Base-by-base conservation (phyloP, 345 rosid species). In the Rhodamnia rubescens region DNA sequence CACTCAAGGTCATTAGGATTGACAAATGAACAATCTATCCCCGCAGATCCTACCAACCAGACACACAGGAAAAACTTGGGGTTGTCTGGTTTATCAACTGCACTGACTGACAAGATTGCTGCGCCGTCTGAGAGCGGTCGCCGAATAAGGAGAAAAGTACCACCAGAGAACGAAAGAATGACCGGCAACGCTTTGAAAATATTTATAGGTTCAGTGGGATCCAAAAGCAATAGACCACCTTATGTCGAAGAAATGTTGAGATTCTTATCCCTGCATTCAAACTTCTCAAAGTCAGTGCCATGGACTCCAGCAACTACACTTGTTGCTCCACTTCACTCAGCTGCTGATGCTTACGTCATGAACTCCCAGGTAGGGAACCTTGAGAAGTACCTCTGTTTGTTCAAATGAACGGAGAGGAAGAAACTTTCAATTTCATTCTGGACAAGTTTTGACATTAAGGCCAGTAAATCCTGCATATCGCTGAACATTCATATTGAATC, bases 151-250 rank as follows among this genome's bases (percentile, higher is more conserved):
- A 84, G 85, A 64, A 88, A 86, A 85, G 90, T 83, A 75, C 15
- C 86, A 59, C 26, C 88, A 83, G 83, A 88, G 75, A 69, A 42
- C 6, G 42, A 91, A 88, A 86, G 85, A 61, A 84, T 85, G 61
- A 29, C 44, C 87, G 74, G 87, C 88, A 88, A 85, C 93, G 87
- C 82, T 61, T 93, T 94, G 80, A 96, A 94, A 89, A 83, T 96
- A 89, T 97, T 96, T 69, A 92, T 95, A 80, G 99, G 98, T 85
- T 95, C 99, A 69, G 98, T 95, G 89, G 99, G 98, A 86, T 96
- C 97, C 27, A 96, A 96, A 90, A 96, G 99, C 94, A 96, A 95
- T 89, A 96, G 95, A 88, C 91, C 92, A 78, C 92, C 92, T 83
- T 96, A 94, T 58, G 91, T 95, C 53, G 88, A 96, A 85, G 98